phyloP scores from a whole-genome alignment of 2,329 filamentous ascomycete genomes.

The Cyphellophora europaea region DNA sequence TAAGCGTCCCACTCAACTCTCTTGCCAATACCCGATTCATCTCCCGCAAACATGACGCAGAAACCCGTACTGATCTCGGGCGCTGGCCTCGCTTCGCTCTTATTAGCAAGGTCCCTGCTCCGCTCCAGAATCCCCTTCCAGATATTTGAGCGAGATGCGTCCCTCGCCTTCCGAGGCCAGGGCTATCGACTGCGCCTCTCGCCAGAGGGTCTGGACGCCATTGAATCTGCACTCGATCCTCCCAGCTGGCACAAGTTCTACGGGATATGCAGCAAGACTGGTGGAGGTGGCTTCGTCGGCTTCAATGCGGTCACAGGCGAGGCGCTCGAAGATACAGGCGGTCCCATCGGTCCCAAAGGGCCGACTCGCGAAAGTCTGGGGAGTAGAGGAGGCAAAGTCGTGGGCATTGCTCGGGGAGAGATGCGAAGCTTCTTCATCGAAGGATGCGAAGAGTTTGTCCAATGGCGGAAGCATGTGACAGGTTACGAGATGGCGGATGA shows the following conservation, averaged over 20 bases:
- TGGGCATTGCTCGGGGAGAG: conserved; percentile 54
- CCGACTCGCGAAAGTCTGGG: conserved; percentile 26
- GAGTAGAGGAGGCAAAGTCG: conserved; percentile 48
- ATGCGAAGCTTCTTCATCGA: conserved; percentile 52
- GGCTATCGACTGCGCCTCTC: conserved; percentile 29
- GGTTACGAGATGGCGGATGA: conserved; percentile 46
- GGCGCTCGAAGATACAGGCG: conserved; percentile 18
- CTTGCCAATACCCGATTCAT: too few relatives aligned
- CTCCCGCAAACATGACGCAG: conserved; percentile 5
- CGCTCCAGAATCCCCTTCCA: conserved; percentile 25
- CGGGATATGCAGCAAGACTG: conserved; percentile 32
- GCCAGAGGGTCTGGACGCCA: conserved; percentile 28
- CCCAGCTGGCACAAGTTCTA: conserved; percentile 23
- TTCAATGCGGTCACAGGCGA: conserved; percentile 48
- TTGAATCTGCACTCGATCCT: conserved; percentile 45
- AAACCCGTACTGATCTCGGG: conserved; percentile 27
- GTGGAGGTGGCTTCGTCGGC: conserved; percentile 41
- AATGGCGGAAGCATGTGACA: conserved; percentile 47
- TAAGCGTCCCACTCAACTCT: too few relatives aligned
- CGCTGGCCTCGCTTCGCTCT: conserved; percentile 27
- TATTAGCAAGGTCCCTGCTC: conserved; percentile 26
- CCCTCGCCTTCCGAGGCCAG: conserved; percentile 23
- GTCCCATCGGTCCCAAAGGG: conserved; percentile 12
- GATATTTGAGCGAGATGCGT: conserved; percentile 27
- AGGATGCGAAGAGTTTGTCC: conserved; percentile 46